Evolutionary conservation across 495 filamentous ascomycete species (phyloP), one percentile per base, ranked within the genome.

Genomic region (Aspergillus bertholletiae): DNA sequence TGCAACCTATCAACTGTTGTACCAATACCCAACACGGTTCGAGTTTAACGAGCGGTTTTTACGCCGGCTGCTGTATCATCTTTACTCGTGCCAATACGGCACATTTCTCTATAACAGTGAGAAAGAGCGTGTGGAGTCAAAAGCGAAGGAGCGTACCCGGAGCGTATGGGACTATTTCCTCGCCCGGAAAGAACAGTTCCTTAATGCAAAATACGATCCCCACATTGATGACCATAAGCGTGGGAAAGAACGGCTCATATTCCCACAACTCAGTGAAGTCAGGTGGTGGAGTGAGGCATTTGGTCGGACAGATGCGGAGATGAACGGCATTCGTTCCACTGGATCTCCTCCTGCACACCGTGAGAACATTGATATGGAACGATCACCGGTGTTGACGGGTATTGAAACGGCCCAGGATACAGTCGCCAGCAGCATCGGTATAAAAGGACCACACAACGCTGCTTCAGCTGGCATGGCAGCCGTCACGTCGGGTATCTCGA

Each of bases 121-220:
- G 63, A 93, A 92, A 59, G 87, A 96, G 60, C 86, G 95, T 0
- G 71, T 84, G 17, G 89, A 96, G n/a, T 79, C 82, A 6, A 76
- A 76, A 2, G 87, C 90, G 0, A 75, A 78, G 26, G 83, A 88
- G 54, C 81, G 84, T 20, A 96, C 91, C n/a, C 75, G 87, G 20
- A 93, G 88, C 53, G 95, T 97, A 2, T 99, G 95, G 94, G 85
- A 90, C 54, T 97, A 97, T 69, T 97, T 99, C 73, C 74, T 97
- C 18, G 80, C 86, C 12, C 79, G 90, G 2, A 81, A 80, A 27
- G 76, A 81, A 18, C 87, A 94, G 65, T 99, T 96, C 66, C 75
- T 82, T 11, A 97, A 96, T 62, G 76, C 79, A 0, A 76, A 88
- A 9, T 99, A 95, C 63, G 88, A 93, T 53, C 67, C 84, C 1